phyloP scores from a whole-genome alignment of 176 grass and related monocot species.

The Olyra latifolia region DNA sequence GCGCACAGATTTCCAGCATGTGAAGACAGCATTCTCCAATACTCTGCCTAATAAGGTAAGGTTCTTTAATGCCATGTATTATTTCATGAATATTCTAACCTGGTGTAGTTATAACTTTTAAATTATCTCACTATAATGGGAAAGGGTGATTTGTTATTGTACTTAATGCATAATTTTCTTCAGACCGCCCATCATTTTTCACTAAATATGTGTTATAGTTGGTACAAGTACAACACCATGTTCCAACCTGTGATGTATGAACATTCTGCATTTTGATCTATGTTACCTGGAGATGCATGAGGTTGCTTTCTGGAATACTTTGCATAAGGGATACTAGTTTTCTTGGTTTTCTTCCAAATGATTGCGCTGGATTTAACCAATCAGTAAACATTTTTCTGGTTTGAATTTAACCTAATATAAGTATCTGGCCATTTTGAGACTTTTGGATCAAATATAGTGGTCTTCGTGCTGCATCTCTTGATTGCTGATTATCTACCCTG shows the following conservation, averaged over 20 bases:
- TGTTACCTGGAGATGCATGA: constrained; percentile 6
- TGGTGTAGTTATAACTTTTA: not conserved
- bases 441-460: not conserved
- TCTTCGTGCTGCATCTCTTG: constrained; percentile 21
- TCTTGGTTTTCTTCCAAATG: constrained; percentile 2
- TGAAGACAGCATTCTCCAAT: constrained; percentile 83
- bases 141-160: not conserved
- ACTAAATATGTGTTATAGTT: not conserved
- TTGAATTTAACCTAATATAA: not conserved
- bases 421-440: not conserved
- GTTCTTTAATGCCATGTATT: constrained; percentile 9
- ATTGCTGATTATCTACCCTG: not conserved
- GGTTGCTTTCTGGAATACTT: not conserved
- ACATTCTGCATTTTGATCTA: constrained; percentile 15
- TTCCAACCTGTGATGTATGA: constrained; percentile 17
- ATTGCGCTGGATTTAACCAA: constrained; percentile 6
- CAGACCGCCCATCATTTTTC: not conserved
- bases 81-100: constrained; percentile 28
- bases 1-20: constrained; percentile 75
- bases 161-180: not conserved
- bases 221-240: not conserved
- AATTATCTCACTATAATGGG: constrained; percentile 3
- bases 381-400: not conserved
- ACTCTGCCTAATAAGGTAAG: constrained; percentile 77
- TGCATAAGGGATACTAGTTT: not conserved